Evolutionary conservation across 129 eudicot species (phyloP).

Genomic region (Artemisia tridentata): DNA sequence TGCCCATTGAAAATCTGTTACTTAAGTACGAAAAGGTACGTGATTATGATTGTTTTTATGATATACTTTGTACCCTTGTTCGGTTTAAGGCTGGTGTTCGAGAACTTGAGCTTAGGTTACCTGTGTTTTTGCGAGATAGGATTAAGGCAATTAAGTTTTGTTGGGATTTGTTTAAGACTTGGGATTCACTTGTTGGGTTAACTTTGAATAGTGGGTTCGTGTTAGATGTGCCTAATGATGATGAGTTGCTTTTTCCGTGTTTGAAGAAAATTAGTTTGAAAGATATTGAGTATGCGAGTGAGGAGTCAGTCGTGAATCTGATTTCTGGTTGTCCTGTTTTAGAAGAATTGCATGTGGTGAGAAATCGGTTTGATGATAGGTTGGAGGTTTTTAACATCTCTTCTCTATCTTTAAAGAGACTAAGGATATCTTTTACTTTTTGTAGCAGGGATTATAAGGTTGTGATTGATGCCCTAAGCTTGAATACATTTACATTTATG

Average conservation of each 20-base stretch:
- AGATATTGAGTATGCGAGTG: slow-evolving; percentile 1
- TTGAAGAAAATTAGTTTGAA: slow-evolving; percentile 13
- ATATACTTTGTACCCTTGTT: neutral
- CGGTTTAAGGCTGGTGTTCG: slow-evolving; percentile 11
- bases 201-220: slow-evolving; percentile 16
- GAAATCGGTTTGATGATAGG: neutral
- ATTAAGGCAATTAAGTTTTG: slow-evolving; percentile 8
- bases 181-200: slow-evolving; percentile 14
- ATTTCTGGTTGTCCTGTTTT: slow-evolving; percentile 29
- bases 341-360: slow-evolving; percentile 29
- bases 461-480: slow-evolving; percentile 19
- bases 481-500: slow-evolving; percentile 19
- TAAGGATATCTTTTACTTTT: neutral
- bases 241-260: slow-evolving; percentile 22
- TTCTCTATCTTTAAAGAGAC: slow-evolving; percentile 25
- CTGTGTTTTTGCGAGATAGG: neutral
- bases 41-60: slow-evolving; percentile 18
- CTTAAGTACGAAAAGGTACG: slow-evolving; percentile 14
- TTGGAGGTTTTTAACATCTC: neutral
- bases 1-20: slow-evolving; percentile 6
- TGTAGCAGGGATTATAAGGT: neutral
- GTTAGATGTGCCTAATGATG: slow-evolving; percentile 9
- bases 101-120: slow-evolving; percentile 24
- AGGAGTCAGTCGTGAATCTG: slow-evolving; percentile 8
- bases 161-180: slow-evolving; percentile 21